phyloP scores from a whole-genome alignment of 345 rosid species.

The Pistacia atlantica region DNA sequence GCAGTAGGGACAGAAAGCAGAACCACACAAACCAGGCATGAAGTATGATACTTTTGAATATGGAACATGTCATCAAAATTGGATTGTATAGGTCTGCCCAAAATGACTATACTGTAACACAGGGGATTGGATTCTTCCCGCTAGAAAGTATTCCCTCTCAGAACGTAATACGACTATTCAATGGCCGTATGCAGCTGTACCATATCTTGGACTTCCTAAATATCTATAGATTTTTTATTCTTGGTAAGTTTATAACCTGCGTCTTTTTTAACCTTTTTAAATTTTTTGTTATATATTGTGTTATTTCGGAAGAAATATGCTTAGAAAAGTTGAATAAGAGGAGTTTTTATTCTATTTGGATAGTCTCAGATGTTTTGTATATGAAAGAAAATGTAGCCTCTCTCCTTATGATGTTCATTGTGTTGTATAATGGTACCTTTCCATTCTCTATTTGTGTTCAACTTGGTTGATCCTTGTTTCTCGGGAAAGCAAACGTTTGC shows the following conservation, averaged over 20 bases:
- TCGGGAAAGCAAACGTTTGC: background rate
- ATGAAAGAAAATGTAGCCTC: background rate
- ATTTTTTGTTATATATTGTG: background rate
- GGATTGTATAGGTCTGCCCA: slow-evolving; percentile 9
- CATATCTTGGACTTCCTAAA: background rate
- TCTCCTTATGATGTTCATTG: background rate
- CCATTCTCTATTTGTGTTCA: background rate
- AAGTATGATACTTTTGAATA: slow-evolving; percentile 5
- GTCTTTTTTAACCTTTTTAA: too few species aligned
- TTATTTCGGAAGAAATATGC: background rate
- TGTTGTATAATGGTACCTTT: background rate
- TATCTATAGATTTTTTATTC: slow-evolving; percentile 21
- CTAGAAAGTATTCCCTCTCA: background rate
- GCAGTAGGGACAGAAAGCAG: slow-evolving; percentile 6
- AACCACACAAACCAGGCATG: slow-evolving; percentile 2
- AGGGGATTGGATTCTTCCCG: background rate
- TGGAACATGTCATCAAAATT: background rate
- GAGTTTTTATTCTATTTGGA: slow-evolving; percentile 3
- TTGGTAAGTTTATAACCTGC: background rate
- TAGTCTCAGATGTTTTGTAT: background rate
- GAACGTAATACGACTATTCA: background rate
- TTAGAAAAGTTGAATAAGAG: background rate
- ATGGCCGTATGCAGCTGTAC: slow-evolving; percentile 15
- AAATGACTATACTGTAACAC: background rate
- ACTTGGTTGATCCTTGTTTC: background rate